A percentile compares a stretch with the other conserved stretches of the same genome.
phyloP scores from a whole-genome alignment of 768 basidiomycete species.

The Sarcomyxa edulis region DNA sequence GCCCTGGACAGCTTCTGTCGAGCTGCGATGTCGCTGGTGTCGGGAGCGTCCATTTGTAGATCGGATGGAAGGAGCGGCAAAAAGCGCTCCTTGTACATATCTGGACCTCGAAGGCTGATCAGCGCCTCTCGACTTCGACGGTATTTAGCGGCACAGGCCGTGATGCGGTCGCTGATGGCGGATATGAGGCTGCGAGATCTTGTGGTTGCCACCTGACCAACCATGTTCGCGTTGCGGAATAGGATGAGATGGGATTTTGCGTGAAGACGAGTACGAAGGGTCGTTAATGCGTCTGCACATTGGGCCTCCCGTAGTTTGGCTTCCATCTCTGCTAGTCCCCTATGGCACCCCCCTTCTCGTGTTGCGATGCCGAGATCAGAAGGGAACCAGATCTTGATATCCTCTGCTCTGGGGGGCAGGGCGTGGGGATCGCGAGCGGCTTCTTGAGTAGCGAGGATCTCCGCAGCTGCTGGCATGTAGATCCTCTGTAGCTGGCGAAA shows the following conservation, averaged over 20 bases:
- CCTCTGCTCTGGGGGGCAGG: conserved; percentile 5
- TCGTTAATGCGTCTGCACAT: conserved; percentile 6
- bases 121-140: conserved; percentile 8
- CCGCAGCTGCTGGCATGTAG: conserved; percentile 12
- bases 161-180: neutral
- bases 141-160: conserved; percentile 10
- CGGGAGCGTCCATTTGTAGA: too few relatives aligned
- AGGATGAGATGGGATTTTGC: too few relatives aligned
- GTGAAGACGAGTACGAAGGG: conserved; percentile 12
- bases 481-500: conserved; percentile 6
- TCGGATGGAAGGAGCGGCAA: neutral
- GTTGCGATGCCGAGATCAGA: neutral
- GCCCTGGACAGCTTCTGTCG: neutral
- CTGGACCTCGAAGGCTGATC: conserved; percentile 5
- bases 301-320: neutral
- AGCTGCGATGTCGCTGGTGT: too few relatives aligned
- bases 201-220: conserved; percentile 15
- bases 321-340: neutral
- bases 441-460: neutral
- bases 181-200: conserved; percentile 15
- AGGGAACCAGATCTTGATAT: conserved; percentile 2
- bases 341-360: neutral
- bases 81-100: conserved; percentile 7
- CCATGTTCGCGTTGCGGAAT: conserved; percentile 16
- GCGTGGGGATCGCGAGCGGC: neutral